phyloP scores from a whole-genome alignment of 805 yeast species.

The Sugiyamaella smithiae region DNA sequence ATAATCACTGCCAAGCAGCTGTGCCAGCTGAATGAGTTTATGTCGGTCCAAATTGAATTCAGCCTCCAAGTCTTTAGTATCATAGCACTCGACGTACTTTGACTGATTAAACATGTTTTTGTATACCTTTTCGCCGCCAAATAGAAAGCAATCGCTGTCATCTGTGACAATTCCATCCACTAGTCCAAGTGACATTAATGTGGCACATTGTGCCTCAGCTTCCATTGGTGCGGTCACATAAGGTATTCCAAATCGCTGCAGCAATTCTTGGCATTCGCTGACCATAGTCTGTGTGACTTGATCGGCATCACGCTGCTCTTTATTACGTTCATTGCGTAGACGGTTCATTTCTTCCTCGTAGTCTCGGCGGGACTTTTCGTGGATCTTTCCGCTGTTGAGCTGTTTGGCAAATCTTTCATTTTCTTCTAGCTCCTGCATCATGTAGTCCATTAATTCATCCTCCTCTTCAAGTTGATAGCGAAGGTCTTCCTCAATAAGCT shows the following conservation, averaged over 20 bases:
- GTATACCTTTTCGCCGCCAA: conserved; percentile 80
- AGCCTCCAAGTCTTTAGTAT: conserved; percentile 51
- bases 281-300: conserved; percentile 86
- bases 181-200: conserved; percentile 57
- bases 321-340: conserved; percentile 59
- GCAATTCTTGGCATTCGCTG: conserved; percentile 82
- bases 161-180: conserved; percentile 97
- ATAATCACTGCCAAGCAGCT: conserved; percentile 88
- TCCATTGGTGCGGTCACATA: conserved; percentile 96
- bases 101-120: conserved; percentile 94
- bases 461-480: conserved; percentile 63
- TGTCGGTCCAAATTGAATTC: conserved; percentile 63
- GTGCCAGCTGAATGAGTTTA: conserved; percentile 75
- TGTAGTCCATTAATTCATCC: conserved; percentile 56
- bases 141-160: conserved; percentile 93
- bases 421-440: conserved; percentile 69
- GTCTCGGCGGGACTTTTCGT: conserved; percentile 10
- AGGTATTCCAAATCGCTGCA: conserved; percentile 89
- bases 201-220: conserved; percentile 98
- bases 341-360: conserved; percentile 30
- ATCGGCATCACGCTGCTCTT: conserved; percentile 83
- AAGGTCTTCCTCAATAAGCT: conserved; percentile 33
- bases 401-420: conserved; percentile 58
- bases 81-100: conserved; percentile 84
- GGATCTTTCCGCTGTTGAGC: conserved; percentile 30